Conservation (phyloP, 306 rosid species). For the Malus asiatica region DNA sequence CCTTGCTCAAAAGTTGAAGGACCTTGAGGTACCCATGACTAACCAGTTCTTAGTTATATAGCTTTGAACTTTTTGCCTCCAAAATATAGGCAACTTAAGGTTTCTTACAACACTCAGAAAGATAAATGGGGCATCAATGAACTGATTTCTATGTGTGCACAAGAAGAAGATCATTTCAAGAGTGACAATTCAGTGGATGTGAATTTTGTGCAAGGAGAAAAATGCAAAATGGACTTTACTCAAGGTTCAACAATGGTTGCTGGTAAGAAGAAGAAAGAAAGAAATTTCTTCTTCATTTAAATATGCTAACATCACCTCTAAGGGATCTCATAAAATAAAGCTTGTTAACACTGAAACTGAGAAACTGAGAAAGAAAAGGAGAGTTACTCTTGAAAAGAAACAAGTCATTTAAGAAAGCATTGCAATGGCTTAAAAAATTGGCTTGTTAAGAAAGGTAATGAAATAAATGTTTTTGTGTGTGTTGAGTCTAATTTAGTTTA, state of each 20-base stretch:
- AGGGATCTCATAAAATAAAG: not conserved
- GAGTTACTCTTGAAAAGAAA: not conserved
- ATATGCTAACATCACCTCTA: not conserved
- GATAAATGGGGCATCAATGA: not conserved
- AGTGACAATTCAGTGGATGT: not conserved
- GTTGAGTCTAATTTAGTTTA: too few species aligned
- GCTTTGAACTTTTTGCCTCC: not conserved
- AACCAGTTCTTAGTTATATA: too few species aligned
- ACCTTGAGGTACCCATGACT: too few species aligned
- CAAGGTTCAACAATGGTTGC: not conserved
- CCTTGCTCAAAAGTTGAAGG: too few species aligned
- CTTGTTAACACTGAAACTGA: too few species aligned
- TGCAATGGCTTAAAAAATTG: not conserved
- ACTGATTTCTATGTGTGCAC: not conserved
- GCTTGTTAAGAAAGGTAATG: too few species aligned
- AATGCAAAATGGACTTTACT: not conserved
- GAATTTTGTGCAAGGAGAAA: not conserved
- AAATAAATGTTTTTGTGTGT: too few species aligned
- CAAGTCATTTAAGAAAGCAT: too few species aligned
- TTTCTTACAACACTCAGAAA: not conserved
- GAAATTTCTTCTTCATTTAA: not conserved
- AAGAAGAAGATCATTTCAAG: not conserved
- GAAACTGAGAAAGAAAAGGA: not conserved
- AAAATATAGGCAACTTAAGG: not conserved
- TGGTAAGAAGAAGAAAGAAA: too few species aligned